Evolutionary conservation across 805 yeast genomes (phyloP).

Genomic region (Yamadazyma ubonensis): DNA sequence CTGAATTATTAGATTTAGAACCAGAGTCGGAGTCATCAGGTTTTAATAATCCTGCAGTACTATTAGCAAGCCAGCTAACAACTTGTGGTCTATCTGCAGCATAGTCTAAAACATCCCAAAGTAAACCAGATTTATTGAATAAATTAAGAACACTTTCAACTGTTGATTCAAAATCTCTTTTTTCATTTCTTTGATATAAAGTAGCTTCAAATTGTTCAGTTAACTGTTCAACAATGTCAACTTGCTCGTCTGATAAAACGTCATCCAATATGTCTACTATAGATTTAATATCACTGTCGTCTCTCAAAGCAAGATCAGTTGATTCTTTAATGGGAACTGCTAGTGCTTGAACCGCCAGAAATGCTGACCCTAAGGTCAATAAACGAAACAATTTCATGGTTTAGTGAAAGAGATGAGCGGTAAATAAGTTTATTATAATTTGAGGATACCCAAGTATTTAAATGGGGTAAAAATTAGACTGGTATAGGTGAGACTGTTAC

Average conservation of each 20-base stretch:
- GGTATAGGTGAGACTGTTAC: slow-evolving; percentile 1
- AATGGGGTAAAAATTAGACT: slow-evolving; percentile 1
- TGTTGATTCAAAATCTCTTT: slow-evolving; percentile 24
- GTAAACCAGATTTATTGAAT: slow-evolving; percentile 33
- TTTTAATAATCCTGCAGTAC: slow-evolving; percentile 23
- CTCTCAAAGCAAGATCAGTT: not conserved
- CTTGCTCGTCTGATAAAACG: slow-evolving; percentile 12
- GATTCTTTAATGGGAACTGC: slow-evolving; percentile 4
- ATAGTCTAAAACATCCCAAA: slow-evolving; percentile 35
- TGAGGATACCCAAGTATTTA: not conserved
- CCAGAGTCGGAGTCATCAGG: too few species aligned
- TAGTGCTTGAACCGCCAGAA: slow-evolving; percentile 1
- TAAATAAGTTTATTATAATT: not conserved
- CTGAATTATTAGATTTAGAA: slow-evolving; percentile 7
- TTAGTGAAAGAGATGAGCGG: not conserved
- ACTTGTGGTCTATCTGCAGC: slow-evolving; percentile 31
- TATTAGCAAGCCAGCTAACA: slow-evolving; percentile 29
- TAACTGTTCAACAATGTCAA: slow-evolving; percentile 9
- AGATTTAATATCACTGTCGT: not conserved
- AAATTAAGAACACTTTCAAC: slow-evolving; percentile 23
- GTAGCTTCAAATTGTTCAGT: slow-evolving; percentile 12
- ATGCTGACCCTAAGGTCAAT: slow-evolving; percentile 6
- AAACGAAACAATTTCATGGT: slow-evolving; percentile 1
- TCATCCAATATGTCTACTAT: slow-evolving; percentile 6
- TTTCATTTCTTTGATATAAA: slow-evolving; percentile 2